Base-by-base conservation (phyloP, 2,329 filamentous ascomycete genomes). In the Ascochyta viciae-villosae region DNA sequence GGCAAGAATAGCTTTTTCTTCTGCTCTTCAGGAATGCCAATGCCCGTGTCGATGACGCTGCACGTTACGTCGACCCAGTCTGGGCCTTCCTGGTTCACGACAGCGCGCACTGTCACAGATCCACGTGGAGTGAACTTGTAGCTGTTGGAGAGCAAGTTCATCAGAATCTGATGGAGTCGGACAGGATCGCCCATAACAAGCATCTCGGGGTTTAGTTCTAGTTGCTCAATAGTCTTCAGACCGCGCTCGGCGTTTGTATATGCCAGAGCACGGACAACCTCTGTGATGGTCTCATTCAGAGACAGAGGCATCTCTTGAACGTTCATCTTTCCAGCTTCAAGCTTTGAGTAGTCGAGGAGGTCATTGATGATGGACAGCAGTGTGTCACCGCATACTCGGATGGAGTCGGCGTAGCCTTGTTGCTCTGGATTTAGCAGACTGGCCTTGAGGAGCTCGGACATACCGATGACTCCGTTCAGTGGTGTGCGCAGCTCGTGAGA, bases 81-180 rank as follows among this genome's bases (percentile, higher is more conserved):
- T 13, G 84, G 81, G 9, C 87, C 88, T 70, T 96, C 90, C 7
- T 82, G 81, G 41, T 92, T 87, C 19, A 92, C 84, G 23, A 84
- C 84, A 4, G 92, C 91, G 42, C 87, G 87, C 47, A 97, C 91
- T 0, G 91, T 96, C 55, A 97, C 90, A 0, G 89, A 90, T 0
- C 93, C 93, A 54, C 89, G 85, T 54, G 93, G 90, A 0, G 93
- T 97, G 72, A 97, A 97, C 72, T 97, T 97, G 75, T 96, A 89
- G 70, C 90, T 94, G 78, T 97, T 97, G 60, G 90, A 90, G 39
- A 97, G 89, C 24, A 97, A 83, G 68, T 97, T 97, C 63, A 91
- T 90, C 29, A 82, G 63, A 34, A 82, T 80, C 39, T 82, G 80
- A 59, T 82, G 80, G 4, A 82, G 65, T n/a, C 80, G 74, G 3